A percentile compares a stretch with the other conserved stretches of the same genome.
These are phyloP conservation scores for Asterophora lycoperdoides DNA, from an alignment of 768 basidiomycete genomes.

Conservation along the genomic window DNA sequence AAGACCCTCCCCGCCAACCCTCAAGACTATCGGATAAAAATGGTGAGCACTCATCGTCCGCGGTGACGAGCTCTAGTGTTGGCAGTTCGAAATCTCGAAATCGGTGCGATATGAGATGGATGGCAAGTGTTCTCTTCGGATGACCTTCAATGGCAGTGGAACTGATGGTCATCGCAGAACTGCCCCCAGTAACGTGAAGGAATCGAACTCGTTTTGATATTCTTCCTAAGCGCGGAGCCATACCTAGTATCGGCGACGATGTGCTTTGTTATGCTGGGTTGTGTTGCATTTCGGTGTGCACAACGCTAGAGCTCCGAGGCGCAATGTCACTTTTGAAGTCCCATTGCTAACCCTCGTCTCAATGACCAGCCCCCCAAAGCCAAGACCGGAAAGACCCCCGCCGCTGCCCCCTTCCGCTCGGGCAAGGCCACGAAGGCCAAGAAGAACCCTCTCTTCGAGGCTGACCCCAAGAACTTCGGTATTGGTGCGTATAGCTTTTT, in stretches of 20 bases:
- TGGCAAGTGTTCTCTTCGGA: constrained; percentile 43
- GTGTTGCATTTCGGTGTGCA: constrained; percentile 24
- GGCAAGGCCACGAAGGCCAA: constrained; percentile 68
- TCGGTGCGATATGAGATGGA: constrained; percentile 38
- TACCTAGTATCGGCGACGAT: constrained; percentile 28
- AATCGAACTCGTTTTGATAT: constrained; percentile 15
- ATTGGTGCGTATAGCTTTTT: constrained; percentile 58
- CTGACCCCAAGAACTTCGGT: constrained; percentile 87
- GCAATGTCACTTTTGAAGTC: constrained; percentile 30
- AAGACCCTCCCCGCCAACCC: constrained; percentile 19
- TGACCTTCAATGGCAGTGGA: constrained; percentile 22
- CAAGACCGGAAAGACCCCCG: constrained; percentile 80
- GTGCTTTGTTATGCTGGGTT: constrained; percentile 35
- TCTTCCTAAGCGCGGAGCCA: constrained; percentile 33
- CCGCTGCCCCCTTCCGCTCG: constrained; percentile 78
- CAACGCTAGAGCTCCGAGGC: constrained; percentile 56
- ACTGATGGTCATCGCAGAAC: constrained; percentile 16
- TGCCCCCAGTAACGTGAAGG: constrained; percentile 20
- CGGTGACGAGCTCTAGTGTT: constrained; percentile 37
- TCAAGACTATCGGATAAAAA: constrained; percentile 41
- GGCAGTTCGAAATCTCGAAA: constrained; percentile 32
- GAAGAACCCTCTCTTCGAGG: constrained; percentile 97
- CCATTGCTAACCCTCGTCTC: constrained; percentile 66
- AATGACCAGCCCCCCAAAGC: constrained; percentile 88
- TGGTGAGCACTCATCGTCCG: constrained; percentile 43